Percentiles rank a stretch among this genome's conserved stretches.
phyloP scores from a whole-genome alignment of 306 rosid species.

The Alnus glutinosa region DNA sequence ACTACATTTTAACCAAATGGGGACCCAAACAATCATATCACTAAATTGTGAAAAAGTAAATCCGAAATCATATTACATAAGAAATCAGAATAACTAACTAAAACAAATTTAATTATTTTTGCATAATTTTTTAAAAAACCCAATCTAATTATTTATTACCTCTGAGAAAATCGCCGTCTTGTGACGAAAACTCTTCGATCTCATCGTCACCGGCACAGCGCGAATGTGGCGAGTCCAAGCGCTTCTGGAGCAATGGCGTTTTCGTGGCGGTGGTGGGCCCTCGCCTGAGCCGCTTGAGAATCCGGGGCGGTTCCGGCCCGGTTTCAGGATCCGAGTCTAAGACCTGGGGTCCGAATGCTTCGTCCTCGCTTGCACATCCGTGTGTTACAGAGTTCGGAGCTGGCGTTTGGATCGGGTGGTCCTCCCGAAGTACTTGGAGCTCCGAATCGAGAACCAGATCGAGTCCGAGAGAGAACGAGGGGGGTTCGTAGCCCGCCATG shows the following conservation, averaged over 20 bases:
- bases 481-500: conserved; percentile 49
- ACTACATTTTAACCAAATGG: not conserved
- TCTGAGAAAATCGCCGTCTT: conserved; percentile 23
- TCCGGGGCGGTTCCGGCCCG: conserved; percentile 26
- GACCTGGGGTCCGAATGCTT: conserved; percentile 16
- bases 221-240: not conserved
- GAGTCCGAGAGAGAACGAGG: conserved; percentile 58
- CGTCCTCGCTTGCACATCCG: not conserved
- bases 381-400: conserved; percentile 7
- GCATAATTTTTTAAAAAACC: too few relatives aligned
- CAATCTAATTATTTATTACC: conserved; percentile 14
- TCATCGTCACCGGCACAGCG: conserved; percentile 33
- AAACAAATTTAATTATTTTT: too few relatives aligned
- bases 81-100: not conserved
- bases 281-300: conserved; percentile 48
- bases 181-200: conserved; percentile 49
- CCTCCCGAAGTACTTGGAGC: conserved; percentile 25
- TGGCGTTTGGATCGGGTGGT: not conserved
- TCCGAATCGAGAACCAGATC: conserved; percentile 47
- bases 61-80: not conserved
- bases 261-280: conserved; percentile 23
- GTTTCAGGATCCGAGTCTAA: conserved; percentile 23
- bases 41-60: not conserved
- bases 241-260: not conserved
- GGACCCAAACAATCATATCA: not conserved